phyloP scores from a whole-genome alignment of 139 green algal species.

The Chlamydomonas urium region DNA sequence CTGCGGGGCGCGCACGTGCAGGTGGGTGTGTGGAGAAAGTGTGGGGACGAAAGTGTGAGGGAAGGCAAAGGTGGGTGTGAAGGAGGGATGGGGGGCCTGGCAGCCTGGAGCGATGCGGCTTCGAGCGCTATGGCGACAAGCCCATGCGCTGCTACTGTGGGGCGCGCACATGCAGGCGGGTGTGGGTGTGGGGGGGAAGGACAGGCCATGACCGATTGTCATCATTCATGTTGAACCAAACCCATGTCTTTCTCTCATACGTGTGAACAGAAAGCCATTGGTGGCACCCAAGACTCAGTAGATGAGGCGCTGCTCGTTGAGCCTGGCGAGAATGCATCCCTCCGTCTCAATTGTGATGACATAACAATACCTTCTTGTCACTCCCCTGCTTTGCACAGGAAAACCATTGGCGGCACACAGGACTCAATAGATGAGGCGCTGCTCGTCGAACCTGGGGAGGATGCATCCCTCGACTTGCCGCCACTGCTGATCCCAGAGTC shows the following conservation, averaged over 20 bases:
- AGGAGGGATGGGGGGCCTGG: not conserved
- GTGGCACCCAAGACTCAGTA: not conserved
- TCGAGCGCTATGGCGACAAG: conserved; percentile 91
- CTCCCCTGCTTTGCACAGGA: too few relatives aligned
- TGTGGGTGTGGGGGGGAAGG: not conserved
- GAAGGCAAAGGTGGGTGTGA: not conserved
- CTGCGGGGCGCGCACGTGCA: conserved; percentile 46
- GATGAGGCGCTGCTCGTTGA: conserved; percentile 13
- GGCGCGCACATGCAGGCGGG: not conserved
- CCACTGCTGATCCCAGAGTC: conserved; percentile 71
- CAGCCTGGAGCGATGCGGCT: conserved; percentile 76
- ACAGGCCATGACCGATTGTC: too few relatives aligned
- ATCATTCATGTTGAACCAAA: too few relatives aligned
- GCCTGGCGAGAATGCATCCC: conserved; percentile 29
- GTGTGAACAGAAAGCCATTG: conserved; percentile 16
- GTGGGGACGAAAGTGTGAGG: not conserved
- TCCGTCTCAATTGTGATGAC: too few relatives aligned
- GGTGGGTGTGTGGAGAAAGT: conserved; percentile 9
- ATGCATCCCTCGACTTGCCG: conserved; percentile 55
- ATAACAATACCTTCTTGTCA: too few relatives aligned
- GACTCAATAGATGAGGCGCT: not conserved
- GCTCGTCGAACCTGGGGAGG: conserved; percentile 22
- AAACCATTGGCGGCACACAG: conserved; percentile 5
- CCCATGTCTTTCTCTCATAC: too few relatives aligned
- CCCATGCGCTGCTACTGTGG: conserved; percentile 64